phyloP scores from a whole-genome alignment of 2,329 filamentous ascomycete species.

The Zalaria obscura region DNA sequence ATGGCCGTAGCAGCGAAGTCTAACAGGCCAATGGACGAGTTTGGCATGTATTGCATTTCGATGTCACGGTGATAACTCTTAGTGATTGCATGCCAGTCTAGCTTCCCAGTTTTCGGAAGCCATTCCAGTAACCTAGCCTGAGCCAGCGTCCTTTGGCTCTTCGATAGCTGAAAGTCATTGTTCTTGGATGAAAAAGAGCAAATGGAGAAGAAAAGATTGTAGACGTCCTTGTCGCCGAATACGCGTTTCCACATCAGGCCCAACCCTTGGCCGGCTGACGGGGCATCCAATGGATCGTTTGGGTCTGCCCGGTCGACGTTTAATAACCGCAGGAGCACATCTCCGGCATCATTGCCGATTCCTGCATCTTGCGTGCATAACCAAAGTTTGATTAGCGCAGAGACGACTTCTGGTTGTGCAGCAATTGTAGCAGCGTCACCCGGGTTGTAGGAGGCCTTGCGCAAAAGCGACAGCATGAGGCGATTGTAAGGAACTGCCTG shows the following conservation, averaged over 20 bases:
- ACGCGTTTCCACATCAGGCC: conserved; percentile 47
- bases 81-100: conserved; percentile 42
- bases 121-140: conserved; percentile 47
- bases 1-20: conserved; percentile 41
- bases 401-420: conserved; percentile 38
- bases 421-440: conserved; percentile 45
- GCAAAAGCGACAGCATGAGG: conserved; percentile 40
- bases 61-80: conserved; percentile 37
- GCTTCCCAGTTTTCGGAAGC: conserved; percentile 35
- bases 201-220: conserved; percentile 40
- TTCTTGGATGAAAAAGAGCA: conserved; percentile 31
- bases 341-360: conserved; percentile 38
- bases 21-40: conserved; percentile 31
- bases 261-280: conserved; percentile 21
- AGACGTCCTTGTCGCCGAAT: conserved; percentile 46
- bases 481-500: conserved; percentile 37
- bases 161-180: conserved; percentile 25
- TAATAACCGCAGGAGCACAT: conserved; percentile 38
- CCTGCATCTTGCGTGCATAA: conserved; percentile 41
- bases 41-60: conserved; percentile 25
- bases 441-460: conserved; percentile 37
- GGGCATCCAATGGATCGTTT: background rate
- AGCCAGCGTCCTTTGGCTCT: conserved; percentile 41
- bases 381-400: conserved; percentile 43
- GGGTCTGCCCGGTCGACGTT: conserved; percentile 28